A percentile compares a stretch with the other conserved stretches of the same genome.
Conservation (phyloP, 1,139 yeast species). For the Debaryomyces subglobosus region DNA sequence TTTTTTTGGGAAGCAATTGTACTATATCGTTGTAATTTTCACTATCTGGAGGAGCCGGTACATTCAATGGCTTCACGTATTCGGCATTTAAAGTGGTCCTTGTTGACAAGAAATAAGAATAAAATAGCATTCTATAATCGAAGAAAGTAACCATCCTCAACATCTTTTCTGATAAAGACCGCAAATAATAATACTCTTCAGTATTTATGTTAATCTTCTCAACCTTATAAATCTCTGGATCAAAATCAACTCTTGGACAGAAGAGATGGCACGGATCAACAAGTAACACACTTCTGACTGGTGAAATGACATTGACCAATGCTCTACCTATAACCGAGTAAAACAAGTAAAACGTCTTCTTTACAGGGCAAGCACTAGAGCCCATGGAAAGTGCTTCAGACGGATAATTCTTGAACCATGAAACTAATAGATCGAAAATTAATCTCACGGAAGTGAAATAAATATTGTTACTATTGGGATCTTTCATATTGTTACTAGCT, state of each 20-base stretch:
- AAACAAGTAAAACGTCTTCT: constrained; percentile 38
- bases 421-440: constrained; percentile 34
- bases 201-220: constrained; percentile 15
- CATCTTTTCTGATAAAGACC: constrained; percentile 22
- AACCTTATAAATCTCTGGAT: constrained; percentile 25
- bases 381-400: constrained; percentile 37
- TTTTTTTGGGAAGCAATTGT: constrained; percentile 26
- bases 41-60: neutral
- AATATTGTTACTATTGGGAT: constrained; percentile 17
- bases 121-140: constrained; percentile 30
- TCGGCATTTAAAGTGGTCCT: constrained; percentile 23
- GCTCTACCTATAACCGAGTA: constrained; percentile 40
- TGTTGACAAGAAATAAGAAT: constrained; percentile 28
- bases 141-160: constrained; percentile 32
- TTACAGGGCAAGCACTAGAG: constrained; percentile 30
- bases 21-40: constrained; percentile 23
- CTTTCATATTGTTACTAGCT: constrained; percentile 16
- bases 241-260: constrained; percentile 36
- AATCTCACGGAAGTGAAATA: constrained; percentile 28
- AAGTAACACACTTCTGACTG: constrained; percentile 36
- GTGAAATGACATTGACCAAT: constrained; percentile 35
- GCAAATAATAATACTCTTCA: constrained; percentile 23
- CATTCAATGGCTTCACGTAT: constrained; percentile 18
- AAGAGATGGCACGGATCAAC: constrained; percentile 40
- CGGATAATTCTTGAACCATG: constrained; percentile 42